These are phyloP conservation scores for Trichophyton equinum DNA, from an alignment of 2,329 filamentous ascomycete genomes.

Conservation along the genomic window DNA sequence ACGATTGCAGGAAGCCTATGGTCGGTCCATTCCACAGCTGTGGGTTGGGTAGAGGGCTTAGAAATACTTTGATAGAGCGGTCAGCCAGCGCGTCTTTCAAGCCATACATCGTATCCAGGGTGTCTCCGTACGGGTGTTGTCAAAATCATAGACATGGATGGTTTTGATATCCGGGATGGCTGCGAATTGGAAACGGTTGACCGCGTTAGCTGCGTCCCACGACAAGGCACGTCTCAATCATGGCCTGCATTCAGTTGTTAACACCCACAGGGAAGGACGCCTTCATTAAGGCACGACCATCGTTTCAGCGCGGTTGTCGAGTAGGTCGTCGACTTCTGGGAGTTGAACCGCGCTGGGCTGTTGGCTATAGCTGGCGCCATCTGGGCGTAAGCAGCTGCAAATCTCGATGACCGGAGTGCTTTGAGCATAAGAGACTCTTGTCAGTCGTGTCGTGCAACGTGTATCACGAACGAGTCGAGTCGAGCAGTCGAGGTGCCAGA, in stretches of 20 bases:
- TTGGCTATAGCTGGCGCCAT: constrained; percentile 7
- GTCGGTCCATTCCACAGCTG: constrained; percentile 73
- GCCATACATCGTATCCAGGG: constrained; percentile 7
- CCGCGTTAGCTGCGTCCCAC: background rate
- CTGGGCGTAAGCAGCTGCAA: background rate
- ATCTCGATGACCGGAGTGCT: background rate
- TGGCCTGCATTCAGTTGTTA: background rate
- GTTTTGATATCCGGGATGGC: constrained; percentile 57
- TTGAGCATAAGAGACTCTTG: background rate
- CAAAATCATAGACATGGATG: constrained; percentile 94
- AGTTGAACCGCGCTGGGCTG: constrained; percentile 19
- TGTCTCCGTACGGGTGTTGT: constrained; percentile 65
- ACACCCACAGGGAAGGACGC: constrained; percentile 50
- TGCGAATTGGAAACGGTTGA: constrained; percentile 17
- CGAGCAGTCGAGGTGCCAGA: no score
- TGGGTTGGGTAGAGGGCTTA: constrained; percentile 76
- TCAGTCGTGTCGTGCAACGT: background rate
- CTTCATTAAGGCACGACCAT: constrained; percentile 61
- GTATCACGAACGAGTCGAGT: background rate
- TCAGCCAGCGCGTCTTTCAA: background rate
- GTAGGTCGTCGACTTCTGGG: constrained; percentile 20
- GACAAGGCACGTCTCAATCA: background rate
- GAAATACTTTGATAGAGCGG: constrained; percentile 54
- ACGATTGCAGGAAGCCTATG: constrained; percentile 61
- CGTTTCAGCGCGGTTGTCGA: constrained; percentile 66